Evolutionary conservation across 1,284 basidiomycete species (phyloP), one percentile per base, ranked within the genome.

Genomic region (Papiliotrema nemorosa): DNA sequence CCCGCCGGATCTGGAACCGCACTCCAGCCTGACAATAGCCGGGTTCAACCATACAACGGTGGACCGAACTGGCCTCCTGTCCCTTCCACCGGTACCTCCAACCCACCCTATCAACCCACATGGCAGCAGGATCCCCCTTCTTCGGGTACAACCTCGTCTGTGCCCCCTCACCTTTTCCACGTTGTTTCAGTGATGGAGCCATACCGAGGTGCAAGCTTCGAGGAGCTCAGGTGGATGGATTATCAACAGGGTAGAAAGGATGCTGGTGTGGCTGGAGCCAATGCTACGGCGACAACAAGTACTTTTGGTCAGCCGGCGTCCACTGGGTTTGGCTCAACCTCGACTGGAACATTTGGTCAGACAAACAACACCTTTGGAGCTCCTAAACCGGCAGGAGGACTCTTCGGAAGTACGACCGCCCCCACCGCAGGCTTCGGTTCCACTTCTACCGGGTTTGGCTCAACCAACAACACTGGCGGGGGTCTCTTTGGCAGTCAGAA

Each of bases 221-320:
- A 75, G 35, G 73, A 78, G 53, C 63, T 78, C 22, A 76, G 78
- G 59, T 70, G 70, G 48, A 72, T 78, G 62, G 76, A 78, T 54
- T 80, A 79, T 57, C 76, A 78, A 57, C 78, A 82, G 61, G 80
- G 79, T 60, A 82, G 84, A 43, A 83, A 83, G 64, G 59, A 67
- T 52, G 59, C 68, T 0, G 61, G 57, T 5, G 53, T 56, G 53
- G 27, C 50, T 40, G 37, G 47, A 50, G 38, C 56, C 54, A 44
- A 50, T 39, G 36, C 69, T 5, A 53, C 67, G 9, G 60, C 70
- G 9, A 59, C 63, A 0, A 73, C 74, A 53, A 72, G 72, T 10
- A 53, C 53, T 12, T 58, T 58, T 33, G 57, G 54, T 13, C 34
- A 48, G 22, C 58, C 60, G 25, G 53, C 64, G 14, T 52, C 67